A percentile compares a stretch with the other conserved stretches of the same genome.
Evolutionary conservation across 805 yeast genomes (phyloP).

Genomic region (Starmerella stigmatis): DNA sequence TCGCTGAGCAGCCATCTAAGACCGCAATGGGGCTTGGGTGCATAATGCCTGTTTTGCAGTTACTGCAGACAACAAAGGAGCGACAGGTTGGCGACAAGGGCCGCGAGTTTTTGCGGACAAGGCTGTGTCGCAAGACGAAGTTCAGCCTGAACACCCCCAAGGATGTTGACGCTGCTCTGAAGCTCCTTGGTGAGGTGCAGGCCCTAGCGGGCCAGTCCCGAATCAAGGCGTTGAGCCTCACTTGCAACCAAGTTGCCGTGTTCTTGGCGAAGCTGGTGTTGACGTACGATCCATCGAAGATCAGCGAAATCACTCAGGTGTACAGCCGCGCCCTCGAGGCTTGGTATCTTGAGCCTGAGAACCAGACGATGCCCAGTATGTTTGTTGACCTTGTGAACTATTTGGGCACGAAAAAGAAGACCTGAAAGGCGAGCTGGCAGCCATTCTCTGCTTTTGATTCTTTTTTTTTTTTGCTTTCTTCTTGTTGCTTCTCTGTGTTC

Average conservation of each 20-base stretch:
- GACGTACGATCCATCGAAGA: conserved; percentile 16
- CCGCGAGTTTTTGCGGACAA: conserved; percentile 50
- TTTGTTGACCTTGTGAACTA: conserved; percentile 76
- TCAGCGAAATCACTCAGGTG: conserved; percentile 42
- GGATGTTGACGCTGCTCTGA: conserved; percentile 22
- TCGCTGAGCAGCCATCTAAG: conserved; percentile 35
- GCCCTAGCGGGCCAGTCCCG: conserved; percentile 36
- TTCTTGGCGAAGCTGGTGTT: conserved; percentile 51
- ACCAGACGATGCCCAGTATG: conserved; percentile 44
- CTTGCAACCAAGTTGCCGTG: conserved; percentile 58
- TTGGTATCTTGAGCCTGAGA: conserved; percentile 47
- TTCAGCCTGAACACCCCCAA: conserved; percentile 14
- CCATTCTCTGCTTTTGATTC: too few species aligned
- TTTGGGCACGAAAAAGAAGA: conserved; percentile 40
- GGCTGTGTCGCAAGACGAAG: conserved; percentile 23
- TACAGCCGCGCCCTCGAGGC: conserved; percentile 46
- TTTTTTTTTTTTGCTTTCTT: too few species aligned
- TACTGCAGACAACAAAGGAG: conserved; percentile 60
- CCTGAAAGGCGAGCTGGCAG: background rate
- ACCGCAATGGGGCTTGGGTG: conserved; percentile 32
- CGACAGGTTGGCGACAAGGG: conserved; percentile 63
- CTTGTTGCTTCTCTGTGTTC: too few species aligned
- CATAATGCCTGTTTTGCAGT: conserved; percentile 46
- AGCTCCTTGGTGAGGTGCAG: conserved; percentile 29
- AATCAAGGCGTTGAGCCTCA: conserved; percentile 41